phyloP scores from a whole-genome alignment of 2,329 filamentous ascomycete genomes.

The Scorias spongiosa region DNA sequence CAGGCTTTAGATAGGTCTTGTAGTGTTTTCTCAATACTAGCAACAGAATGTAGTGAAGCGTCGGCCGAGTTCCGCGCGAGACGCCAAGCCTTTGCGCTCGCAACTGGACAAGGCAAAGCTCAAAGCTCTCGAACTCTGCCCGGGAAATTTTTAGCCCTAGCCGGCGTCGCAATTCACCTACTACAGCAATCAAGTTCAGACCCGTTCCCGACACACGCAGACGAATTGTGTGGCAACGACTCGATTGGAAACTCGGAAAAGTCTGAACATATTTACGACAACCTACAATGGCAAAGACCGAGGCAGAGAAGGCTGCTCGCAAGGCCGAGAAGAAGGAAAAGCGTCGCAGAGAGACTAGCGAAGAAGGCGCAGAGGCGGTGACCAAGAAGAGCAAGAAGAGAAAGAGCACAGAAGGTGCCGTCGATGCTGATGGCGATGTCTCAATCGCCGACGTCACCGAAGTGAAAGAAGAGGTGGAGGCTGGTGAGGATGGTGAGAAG shows the following conservation, averaged over 20 bases:
- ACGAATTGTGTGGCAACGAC: background rate
- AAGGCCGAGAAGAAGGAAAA: constrained; percentile 21
- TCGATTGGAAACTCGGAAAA: background rate
- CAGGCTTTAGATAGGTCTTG: no score
- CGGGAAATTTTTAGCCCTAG: constrained; percentile 1
- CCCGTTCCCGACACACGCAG: background rate
- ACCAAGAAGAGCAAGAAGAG: constrained; percentile 44
- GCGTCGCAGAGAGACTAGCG: constrained; percentile 20
- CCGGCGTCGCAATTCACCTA: constrained; percentile 1
- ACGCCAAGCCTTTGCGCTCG: background rate
- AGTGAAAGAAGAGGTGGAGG: constrained; percentile 28
- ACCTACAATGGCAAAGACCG: background rate
- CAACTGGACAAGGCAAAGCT: background rate
- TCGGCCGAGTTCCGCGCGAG: constrained; percentile 1
- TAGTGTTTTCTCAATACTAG: no score
- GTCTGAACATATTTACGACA: background rate
- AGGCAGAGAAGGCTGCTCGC: background rate
- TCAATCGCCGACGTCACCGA: constrained; percentile 15
- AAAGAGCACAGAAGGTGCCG: constrained; percentile 45
- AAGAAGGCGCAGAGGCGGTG: constrained; percentile 14
- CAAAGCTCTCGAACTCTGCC: background rate
- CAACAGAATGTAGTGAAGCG: background rate
- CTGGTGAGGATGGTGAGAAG: constrained; percentile 26
- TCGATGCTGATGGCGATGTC: constrained; percentile 18
- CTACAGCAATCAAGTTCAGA: background rate